phyloP scores from a whole-genome alignment of 768 basidiomycete species.

The Thelephora ganbajun region DNA sequence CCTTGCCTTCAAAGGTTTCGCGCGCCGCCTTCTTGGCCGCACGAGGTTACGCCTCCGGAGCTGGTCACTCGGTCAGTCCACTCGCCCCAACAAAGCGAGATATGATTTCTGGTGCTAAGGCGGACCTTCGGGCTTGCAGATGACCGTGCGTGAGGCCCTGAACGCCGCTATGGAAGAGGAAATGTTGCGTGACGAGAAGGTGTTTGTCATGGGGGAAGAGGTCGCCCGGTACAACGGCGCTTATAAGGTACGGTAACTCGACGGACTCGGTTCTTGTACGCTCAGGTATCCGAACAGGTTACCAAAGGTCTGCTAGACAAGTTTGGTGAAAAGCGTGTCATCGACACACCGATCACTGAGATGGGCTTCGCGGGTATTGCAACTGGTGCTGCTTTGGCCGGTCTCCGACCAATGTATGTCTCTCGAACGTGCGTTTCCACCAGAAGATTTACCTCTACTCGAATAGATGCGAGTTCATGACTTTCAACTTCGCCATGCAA shows the following conservation, averaged over 20 bases:
- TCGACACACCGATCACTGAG: conserved; percentile 95
- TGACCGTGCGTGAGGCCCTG: conserved; percentile 97
- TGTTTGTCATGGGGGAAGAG: conserved; percentile 94
- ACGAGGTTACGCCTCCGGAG: conserved; percentile 55
- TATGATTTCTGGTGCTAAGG: conserved; percentile 8
- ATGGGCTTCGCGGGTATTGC: conserved; percentile 98
- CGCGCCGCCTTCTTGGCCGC: conserved; percentile 22
- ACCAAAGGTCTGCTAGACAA: conserved; percentile 98
- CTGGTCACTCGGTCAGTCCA: conserved; percentile 32
- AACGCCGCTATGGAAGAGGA: conserved; percentile 99
- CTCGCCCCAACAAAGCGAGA: conserved; percentile 16
- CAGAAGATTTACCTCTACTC: conserved; percentile 5
- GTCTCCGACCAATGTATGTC: conserved; percentile 80
- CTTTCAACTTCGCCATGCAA: conserved; percentile 99
- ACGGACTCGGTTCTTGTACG: neutral
- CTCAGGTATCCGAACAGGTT: conserved; percentile 35
- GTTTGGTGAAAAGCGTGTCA: conserved; percentile 96
- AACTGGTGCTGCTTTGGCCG: conserved; percentile 86
- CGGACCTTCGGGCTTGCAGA: conserved; percentile 27
- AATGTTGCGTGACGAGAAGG: conserved; percentile 90
- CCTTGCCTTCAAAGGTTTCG: neutral
- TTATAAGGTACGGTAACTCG: conserved; percentile 53
- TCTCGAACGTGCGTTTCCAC: neutral
- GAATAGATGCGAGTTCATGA: conserved; percentile 96
- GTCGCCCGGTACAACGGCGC: conserved; percentile 98